These are phyloP conservation scores for Thoreauomyces humboldtii DNA, from an alignment of 192 early-diverging fungal species.

Conservation along the genomic window DNA sequence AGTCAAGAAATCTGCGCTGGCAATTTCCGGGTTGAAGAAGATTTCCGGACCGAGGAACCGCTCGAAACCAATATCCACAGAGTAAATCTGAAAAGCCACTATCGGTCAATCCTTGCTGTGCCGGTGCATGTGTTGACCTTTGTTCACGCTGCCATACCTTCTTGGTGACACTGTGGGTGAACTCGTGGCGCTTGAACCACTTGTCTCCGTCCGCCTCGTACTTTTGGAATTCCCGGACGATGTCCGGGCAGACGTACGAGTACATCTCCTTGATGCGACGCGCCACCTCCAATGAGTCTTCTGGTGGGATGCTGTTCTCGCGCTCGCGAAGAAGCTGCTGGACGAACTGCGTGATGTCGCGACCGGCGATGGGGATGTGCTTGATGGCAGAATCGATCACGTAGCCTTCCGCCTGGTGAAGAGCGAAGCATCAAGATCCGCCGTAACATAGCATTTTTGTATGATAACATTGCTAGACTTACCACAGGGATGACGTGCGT, in stretches of 20 bases:
- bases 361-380: conserved; percentile 97
- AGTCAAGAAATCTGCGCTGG: conserved; percentile 92
- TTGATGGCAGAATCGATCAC: conserved; percentile 98
- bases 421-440: not conserved
- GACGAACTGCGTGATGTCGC: conserved; percentile 96
- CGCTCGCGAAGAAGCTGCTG: conserved; percentile 97
- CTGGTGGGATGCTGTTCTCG: conserved; percentile 93
- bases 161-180: conserved; percentile 80
- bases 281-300: conserved; percentile 93
- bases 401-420: conserved; percentile 87
- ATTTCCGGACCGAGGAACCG: conserved; percentile 99
- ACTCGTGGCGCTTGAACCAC: conserved; percentile 85
- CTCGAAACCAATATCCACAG: conserved; percentile 96
- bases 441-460: not conserved
- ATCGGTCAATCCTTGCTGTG: too few relatives aligned
- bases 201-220: conserved; percentile 87
- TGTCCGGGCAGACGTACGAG: conserved; percentile 95
- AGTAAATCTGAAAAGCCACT: conserved; percentile 88
- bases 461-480: conserved; percentile 28
- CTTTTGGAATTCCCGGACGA: conserved; percentile 95
- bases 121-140: too few relatives aligned
- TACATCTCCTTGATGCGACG: conserved; percentile 95
- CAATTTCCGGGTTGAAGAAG: conserved; percentile 99
- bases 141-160: too few relatives aligned
- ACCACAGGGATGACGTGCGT: conserved; percentile 99